Conservation (phyloP, 2,329 filamentous ascomycete species). For the Claviceps citrina region DNA sequence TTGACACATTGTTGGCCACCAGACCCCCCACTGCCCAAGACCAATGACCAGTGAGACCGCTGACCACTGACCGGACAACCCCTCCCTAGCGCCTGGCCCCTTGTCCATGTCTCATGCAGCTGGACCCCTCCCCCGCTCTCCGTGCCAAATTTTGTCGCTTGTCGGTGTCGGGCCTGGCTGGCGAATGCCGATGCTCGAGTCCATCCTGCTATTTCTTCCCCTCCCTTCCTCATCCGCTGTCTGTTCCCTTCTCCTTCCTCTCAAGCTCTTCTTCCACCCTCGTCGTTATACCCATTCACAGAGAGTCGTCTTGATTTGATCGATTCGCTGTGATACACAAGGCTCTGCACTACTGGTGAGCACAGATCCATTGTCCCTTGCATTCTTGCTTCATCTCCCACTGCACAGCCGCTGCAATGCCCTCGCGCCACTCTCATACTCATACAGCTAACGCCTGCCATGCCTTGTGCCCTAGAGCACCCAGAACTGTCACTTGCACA, state of each 20-base stretch:
- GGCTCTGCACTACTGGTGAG: slow-evolving; percentile 4
- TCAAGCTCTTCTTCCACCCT: slow-evolving; percentile 1
- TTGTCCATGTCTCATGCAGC: no score
- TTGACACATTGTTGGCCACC: no score
- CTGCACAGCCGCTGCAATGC: not conserved
- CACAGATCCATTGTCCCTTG: not conserved
- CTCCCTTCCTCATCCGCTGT: slow-evolving; percentile 9
- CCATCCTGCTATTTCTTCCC: slow-evolving; percentile 9
- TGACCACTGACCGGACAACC: no score
- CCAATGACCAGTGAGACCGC: no score
- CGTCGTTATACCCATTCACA: not conserved
- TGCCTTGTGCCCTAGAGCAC: slow-evolving; percentile 2
- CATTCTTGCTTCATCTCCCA: not conserved
- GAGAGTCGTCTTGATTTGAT: slow-evolving; percentile 4
- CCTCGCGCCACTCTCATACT: slow-evolving; percentile 2
- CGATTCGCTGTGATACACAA: slow-evolving; percentile 8
- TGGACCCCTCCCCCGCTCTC: slow-evolving; percentile 19
- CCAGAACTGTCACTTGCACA: slow-evolving; percentile 4
- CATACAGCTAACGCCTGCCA: not conserved
- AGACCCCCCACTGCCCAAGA: no score
- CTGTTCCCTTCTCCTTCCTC: slow-evolving; percentile 7
- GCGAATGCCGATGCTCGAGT: not conserved
- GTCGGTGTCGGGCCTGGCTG: slow-evolving; percentile 1
- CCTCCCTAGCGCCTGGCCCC: no score
- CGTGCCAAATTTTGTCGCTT: slow-evolving; percentile 1